phyloP scores from a whole-genome alignment of 2,329 filamentous ascomycete species.

The Diaporthe humulicola region DNA sequence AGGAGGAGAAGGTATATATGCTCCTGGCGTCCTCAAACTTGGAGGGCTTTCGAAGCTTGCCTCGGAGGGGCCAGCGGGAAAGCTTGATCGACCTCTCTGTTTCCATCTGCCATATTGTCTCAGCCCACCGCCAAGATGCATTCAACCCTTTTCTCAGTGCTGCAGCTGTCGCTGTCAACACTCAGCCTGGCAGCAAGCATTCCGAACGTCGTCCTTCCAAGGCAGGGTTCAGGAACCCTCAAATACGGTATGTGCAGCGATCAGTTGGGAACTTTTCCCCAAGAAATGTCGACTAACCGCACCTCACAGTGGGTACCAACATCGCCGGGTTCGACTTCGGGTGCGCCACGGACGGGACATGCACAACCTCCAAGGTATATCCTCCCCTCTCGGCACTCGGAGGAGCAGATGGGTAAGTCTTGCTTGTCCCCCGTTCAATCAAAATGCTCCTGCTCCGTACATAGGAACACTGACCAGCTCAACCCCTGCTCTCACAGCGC shows the following conservation, averaged over 20 bases:
- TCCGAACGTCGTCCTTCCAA: constrained; percentile 5
- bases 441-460: constrained; percentile 47
- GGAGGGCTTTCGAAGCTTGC: rapidly evolving
- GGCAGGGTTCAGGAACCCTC: constrained; percentile 18
- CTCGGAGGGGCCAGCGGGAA: no score
- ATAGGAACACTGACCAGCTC: neutral
- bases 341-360: constrained; percentile 56
- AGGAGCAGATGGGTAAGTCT: constrained; percentile 41
- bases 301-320: constrained; percentile 51
- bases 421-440: constrained; percentile 47
- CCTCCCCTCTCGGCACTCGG: neutral
- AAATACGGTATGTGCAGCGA: neutral
- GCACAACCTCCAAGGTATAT: constrained; percentile 48
- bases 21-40: neutral
- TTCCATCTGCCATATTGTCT: neutral
- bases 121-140: neutral
- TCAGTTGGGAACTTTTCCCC: neutral
- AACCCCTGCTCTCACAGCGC: constrained; percentile 42
- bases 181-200: constrained; percentile 28
- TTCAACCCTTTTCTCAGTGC: neutral
- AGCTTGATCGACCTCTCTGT: neutral
- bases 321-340: constrained; percentile 64
- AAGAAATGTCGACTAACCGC: neutral
- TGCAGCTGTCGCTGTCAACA: constrained; percentile 13
- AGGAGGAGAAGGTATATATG: neutral